Base-by-base conservation (phyloP, 768 basidiomycete species). In the Macrolepiota fuliginosa region DNA sequence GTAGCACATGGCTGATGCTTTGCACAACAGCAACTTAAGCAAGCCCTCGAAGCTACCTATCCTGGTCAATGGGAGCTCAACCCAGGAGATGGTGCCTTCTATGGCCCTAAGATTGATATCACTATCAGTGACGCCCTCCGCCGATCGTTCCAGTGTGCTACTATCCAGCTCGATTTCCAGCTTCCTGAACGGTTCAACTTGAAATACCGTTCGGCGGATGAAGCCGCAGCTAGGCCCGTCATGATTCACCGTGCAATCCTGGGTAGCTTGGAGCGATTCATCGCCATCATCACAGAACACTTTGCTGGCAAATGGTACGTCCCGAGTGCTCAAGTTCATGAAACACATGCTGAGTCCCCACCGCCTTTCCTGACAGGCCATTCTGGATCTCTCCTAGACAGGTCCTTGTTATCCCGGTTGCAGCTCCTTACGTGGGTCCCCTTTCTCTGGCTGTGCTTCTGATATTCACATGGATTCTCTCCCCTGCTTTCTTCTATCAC, bases 381-480 rank as follows among this genome's bases (percentile, higher is more conserved):
- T 97, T 98, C 83, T 99, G 97, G 97, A 69, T 98, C 54, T 95
- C 92, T 0, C 97, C 97, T n/a, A 85, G 97, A 37, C 97, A 98
- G 76, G 88, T 96, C 29, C 77, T 97, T 19, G 91, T 98, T 61
- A 91, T 99, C 53, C 97, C 97, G 1, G 94, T 98, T 17, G 93
- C 95, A 9, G 84, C 82, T 15, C 88, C 93, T 49, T 97, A 88
- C 74, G 94, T 96, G 71, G 71, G 91, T 86, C 4, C 19, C 37
- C 55, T 19, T 32, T 7, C 36, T 13, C 46, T 49, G 54, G 50
- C 65, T 63, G 65, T 62, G 66, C 62, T 68, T 49, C 22, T 40
- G 29, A 37, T 17, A 36, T 24, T 27, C 22, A 36, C 22, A 36
- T 37, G 25, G 35, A 32, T 32, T 22, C 17, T 54, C 42, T 47